These are phyloP conservation scores for Apiospora kogelbergensis DNA, from an alignment of 2,329 filamentous ascomycete species.

Conservation along the genomic window DNA sequence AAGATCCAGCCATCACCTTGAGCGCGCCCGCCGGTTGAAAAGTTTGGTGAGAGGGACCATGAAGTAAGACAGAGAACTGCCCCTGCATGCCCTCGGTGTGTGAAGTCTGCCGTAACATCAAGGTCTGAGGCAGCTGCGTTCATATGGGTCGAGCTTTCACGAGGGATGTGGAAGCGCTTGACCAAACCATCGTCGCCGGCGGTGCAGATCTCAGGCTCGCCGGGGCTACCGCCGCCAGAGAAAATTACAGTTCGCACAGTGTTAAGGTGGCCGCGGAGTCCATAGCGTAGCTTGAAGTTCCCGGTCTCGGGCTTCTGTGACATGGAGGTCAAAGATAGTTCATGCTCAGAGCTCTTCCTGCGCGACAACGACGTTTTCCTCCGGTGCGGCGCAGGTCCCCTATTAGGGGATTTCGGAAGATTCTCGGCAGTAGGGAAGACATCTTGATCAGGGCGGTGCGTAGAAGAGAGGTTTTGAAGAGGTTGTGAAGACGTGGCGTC, in stretches of 20 bases:
- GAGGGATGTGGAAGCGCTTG: conserved; percentile 94
- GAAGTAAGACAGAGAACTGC: conserved; percentile 84
- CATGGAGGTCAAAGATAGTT: conserved; percentile 50
- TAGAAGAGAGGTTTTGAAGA: conserved; percentile 42
- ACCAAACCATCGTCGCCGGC: conserved; percentile 93
- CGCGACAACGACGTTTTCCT: conserved; percentile 79
- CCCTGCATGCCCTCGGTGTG: conserved; percentile 90
- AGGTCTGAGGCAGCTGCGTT: conserved; percentile 68
- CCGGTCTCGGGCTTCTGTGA: conserved; percentile 65
- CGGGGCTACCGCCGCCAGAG: conserved; percentile 91
- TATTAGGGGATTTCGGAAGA: conserved; percentile 76
- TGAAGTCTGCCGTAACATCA: conserved; percentile 91
- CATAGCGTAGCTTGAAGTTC: conserved; percentile 91
- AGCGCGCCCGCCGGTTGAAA: conserved; percentile 83
- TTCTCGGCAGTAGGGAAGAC: conserved; percentile 81
- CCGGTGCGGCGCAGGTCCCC: conserved; percentile 67
- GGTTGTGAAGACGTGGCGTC: conserved; percentile 51
- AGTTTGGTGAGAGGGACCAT: conserved; percentile 84
- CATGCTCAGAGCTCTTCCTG: conserved; percentile 68
- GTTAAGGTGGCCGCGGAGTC: conserved; percentile 87
- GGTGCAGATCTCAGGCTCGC: conserved; percentile 95
- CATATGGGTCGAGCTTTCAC: conserved; percentile 61
- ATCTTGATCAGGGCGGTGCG: conserved; percentile 79
- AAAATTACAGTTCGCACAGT: conserved; percentile 95
- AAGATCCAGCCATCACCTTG: conserved; percentile 98